Evolutionary conservation across 768 basidiomycete species (phyloP).

Genomic region (Cystofilobasidium macerans): DNA sequence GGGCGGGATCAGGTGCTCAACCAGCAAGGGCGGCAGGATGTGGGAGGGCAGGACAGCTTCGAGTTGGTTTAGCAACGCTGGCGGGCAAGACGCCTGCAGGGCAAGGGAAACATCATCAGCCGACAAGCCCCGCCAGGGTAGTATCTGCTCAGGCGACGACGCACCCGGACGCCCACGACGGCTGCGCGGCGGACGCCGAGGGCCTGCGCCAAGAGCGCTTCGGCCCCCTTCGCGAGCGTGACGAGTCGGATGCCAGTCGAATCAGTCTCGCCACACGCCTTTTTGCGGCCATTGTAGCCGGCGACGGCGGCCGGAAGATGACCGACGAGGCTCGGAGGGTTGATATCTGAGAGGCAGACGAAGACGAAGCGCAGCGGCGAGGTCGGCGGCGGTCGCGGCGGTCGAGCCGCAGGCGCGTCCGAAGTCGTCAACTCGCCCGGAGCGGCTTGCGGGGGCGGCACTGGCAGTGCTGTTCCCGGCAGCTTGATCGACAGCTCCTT

Average conservation of each 20-base stretch:
- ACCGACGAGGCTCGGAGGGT: slow-evolving; percentile 11
- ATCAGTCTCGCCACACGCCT: not conserved
- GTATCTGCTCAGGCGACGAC: too few species aligned
- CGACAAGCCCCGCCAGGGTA: too few species aligned
- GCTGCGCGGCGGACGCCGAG: not conserved
- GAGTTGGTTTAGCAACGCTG: not conserved
- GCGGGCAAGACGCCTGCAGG: not conserved
- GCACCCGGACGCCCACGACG: not conserved
- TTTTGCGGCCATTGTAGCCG: slow-evolving; percentile 5
- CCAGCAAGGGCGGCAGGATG: not conserved
- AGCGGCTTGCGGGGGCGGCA: not conserved
- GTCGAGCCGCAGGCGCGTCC: not conserved
- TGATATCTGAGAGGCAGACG: slow-evolving; percentile 13
- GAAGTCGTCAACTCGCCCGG: not conserved
- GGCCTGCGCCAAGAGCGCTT: slow-evolving; percentile 7
- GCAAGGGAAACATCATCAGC: too few species aligned
- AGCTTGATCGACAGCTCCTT: not conserved
- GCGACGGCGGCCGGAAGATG: slow-evolving; percentile 14
- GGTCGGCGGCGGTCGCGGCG: not conserved
- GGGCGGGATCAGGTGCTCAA: not conserved
- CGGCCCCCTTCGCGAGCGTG: not conserved
- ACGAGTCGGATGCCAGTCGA: not conserved
- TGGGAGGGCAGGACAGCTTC: not conserved
- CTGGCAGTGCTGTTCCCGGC: not conserved
- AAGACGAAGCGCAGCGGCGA: not conserved